These are phyloP conservation scores for Rhynchosporium graminicola DNA, from an alignment of 2,329 filamentous ascomycete genomes.

Conservation along the genomic window DNA sequence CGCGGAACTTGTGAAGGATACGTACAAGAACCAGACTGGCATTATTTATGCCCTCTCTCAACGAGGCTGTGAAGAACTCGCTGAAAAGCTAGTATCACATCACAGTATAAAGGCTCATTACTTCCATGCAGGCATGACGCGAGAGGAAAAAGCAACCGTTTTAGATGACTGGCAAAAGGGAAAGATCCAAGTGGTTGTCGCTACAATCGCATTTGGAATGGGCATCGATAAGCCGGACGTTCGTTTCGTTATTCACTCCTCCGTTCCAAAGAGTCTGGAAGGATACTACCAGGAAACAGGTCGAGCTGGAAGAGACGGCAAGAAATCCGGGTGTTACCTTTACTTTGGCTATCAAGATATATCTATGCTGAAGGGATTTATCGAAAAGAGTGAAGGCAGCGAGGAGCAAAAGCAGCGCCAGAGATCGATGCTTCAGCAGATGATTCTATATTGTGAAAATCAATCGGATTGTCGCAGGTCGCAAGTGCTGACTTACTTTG, in stretches of 20 bases:
- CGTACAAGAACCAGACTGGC: slow-evolving; percentile 73
- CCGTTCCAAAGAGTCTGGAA: slow-evolving; percentile 90
- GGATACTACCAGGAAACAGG: slow-evolving; percentile 99
- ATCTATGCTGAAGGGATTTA: slow-evolving; percentile 73
- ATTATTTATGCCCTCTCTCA: slow-evolving; percentile 93
- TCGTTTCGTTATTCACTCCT: slow-evolving; percentile 92
- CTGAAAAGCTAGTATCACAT: slow-evolving; percentile 61
- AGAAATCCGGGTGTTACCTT: slow-evolving; percentile 83
- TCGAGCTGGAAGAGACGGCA: slow-evolving; percentile 87
- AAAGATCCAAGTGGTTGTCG: slow-evolving; percentile 83
- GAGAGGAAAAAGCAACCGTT: slow-evolving; percentile 66
- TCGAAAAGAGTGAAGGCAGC: slow-evolving; percentile 76
- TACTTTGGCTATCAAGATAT: slow-evolving; percentile 85
- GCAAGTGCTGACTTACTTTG: slow-evolving; percentile 92
- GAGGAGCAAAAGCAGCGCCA: slow-evolving; percentile 81
- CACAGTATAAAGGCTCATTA: slow-evolving; percentile 73
- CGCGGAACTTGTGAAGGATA: slow-evolving; percentile 65
- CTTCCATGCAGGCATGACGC: slow-evolving; percentile 80
- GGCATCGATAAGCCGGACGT: slow-evolving; percentile 99
- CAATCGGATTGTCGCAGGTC: slow-evolving; percentile 81
- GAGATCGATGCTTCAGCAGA: slow-evolving; percentile 78
- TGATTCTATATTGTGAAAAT: slow-evolving; percentile 89
- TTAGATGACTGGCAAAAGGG: slow-evolving; percentile 85
- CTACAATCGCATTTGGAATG: slow-evolving; percentile 98
- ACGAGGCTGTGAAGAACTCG: slow-evolving; percentile 79